A percentile compares a stretch with the other conserved stretches of the same genome.
These are phyloP conservation scores for Hansfordia pulvinata DNA, from an alignment of 2,329 filamentous ascomycete species.

Conservation along the genomic window DNA sequence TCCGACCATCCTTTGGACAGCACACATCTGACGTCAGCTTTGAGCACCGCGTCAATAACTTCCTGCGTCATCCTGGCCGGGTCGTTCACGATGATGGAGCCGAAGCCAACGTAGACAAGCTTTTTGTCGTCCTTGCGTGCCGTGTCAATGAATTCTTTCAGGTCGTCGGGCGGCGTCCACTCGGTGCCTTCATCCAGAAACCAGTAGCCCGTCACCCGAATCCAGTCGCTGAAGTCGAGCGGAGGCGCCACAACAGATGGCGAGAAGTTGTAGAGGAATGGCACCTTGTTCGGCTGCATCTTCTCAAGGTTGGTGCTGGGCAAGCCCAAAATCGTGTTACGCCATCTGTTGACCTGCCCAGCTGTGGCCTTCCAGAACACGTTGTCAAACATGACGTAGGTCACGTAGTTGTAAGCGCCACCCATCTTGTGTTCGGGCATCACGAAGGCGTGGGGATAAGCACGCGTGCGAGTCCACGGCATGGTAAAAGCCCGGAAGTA, in stretches of 20 bases:
- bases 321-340: constrained; percentile 65
- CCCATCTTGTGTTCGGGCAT: constrained; percentile 90
- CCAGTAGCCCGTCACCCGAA: constrained; percentile 95
- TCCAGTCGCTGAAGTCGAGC: constrained; percentile 94
- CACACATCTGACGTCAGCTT: constrained; percentile 88
- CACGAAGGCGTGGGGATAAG: constrained; percentile 93
- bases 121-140: constrained; percentile 76
- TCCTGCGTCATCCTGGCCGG: constrained; percentile 79
- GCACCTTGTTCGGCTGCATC: constrained; percentile 94
- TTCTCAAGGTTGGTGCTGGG: constrained; percentile 75
- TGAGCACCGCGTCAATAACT: constrained; percentile 82
- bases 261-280: constrained; percentile 95
- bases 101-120: constrained; percentile 93
- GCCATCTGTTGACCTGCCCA: constrained; percentile 85
- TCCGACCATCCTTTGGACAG: constrained; percentile 97
- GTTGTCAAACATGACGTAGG: constrained; percentile 92
- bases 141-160: constrained; percentile 70
- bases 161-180: constrained; percentile 63
- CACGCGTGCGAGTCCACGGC: constrained; percentile 93
- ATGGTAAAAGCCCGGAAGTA: constrained; percentile 98
- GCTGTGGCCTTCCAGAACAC: constrained; percentile 94
- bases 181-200: constrained; percentile 65
- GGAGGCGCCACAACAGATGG: constrained; percentile 88
- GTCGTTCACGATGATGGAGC: constrained; percentile 87
- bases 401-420: constrained; percentile 87